Evolutionary conservation across 2,329 filamentous ascomycete genomes (phyloP).

Genomic region (Aspergillus versicolor): DNA sequence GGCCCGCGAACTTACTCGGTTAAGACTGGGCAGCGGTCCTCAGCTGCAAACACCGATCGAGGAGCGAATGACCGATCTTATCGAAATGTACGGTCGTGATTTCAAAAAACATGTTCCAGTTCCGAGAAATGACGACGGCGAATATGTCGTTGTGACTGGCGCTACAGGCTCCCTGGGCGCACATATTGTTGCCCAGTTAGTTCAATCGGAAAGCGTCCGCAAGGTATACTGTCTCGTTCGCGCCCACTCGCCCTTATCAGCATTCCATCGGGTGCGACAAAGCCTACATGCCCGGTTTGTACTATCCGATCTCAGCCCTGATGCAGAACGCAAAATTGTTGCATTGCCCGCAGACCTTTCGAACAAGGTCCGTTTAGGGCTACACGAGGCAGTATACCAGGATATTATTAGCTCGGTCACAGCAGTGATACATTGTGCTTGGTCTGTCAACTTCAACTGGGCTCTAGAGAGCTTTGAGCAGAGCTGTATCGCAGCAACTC

Average conservation of each 20-base stretch:
- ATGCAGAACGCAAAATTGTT: conserved; percentile 38
- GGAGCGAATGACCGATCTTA: conserved; percentile 46
- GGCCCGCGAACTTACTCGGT: conserved; percentile 16
- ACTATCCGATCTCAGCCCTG: conserved; percentile 10
- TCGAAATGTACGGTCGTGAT: conserved; percentile 43
- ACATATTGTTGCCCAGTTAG: conserved; percentile 54
- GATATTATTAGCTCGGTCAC: conserved; percentile 45
- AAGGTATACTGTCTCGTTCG: conserved; percentile 59
- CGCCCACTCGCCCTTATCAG: conserved; percentile 42
- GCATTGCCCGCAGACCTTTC: conserved; percentile 51
- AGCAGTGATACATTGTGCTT: conserved; percentile 64
- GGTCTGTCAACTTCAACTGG: conserved; percentile 64
- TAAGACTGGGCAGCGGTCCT: conserved; percentile 9
- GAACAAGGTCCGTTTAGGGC: conserved; percentile 46
- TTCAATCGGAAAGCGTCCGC: conserved; percentile 30
- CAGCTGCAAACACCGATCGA: conserved; percentile 29
- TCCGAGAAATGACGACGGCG: conserved; percentile 13
- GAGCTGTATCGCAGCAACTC: conserved; percentile 52
- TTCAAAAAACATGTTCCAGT: conserved; percentile 29
- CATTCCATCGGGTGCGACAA: conserved; percentile 45
- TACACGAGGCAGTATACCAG: conserved; percentile 43
- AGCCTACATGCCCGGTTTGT: conserved; percentile 36
- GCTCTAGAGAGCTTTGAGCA: conserved; percentile 56
- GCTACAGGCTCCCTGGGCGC: conserved; percentile 65
- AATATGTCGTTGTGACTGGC: conserved; percentile 54